Percentiles rank a stretch among this genome's conserved stretches.
Evolutionary conservation across 805 yeast genomes (phyloP).

Genomic region (Ogataea philodendri): DNA sequence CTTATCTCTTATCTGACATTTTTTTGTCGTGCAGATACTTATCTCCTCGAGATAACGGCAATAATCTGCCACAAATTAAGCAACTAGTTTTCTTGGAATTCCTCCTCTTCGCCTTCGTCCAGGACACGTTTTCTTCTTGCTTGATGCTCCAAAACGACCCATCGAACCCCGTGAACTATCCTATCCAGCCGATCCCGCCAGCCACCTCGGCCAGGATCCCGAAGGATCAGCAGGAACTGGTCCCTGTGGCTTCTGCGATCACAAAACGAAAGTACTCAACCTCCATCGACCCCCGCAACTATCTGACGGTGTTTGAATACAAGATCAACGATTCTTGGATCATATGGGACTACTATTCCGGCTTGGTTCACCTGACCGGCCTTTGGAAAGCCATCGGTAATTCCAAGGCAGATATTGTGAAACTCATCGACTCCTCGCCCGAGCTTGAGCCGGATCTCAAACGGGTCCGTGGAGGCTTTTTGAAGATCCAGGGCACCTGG

Average conservation of each 20-base stretch:
- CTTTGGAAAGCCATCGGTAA: constrained; percentile 77
- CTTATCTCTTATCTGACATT: constrained; percentile 14
- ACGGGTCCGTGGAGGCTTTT: constrained; percentile 85
- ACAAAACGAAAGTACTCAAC: constrained; percentile 60
- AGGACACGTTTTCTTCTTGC: not conserved
- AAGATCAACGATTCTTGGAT: constrained; percentile 67
- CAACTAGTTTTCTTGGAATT: constrained; percentile 8
- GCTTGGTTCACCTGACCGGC: constrained; percentile 84
- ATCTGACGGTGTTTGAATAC: constrained; percentile 70
- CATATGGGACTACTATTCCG: constrained; percentile 83
- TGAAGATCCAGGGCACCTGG: constrained; percentile 96
- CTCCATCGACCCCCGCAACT: constrained; percentile 67
- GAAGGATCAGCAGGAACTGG: constrained; percentile 21
- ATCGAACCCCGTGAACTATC: constrained; percentile 23
- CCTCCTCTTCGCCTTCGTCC: constrained; percentile 3
- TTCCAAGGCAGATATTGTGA: constrained; percentile 73
- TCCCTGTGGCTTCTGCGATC: constrained; percentile 24
- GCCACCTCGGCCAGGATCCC: constrained; percentile 18
- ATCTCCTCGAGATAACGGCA: constrained; percentile 15
- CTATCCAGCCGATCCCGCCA: constrained; percentile 23
- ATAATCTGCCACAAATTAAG: constrained; percentile 13
- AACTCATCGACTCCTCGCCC: constrained; percentile 64
- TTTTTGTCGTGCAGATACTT: constrained; percentile 12
- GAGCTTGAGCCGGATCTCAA: constrained; percentile 59
- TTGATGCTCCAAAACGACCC: constrained; percentile 7